phyloP scores from a whole-genome alignment of 495 filamentous ascomycete genomes.

The Xanthoparmelia taractica region DNA sequence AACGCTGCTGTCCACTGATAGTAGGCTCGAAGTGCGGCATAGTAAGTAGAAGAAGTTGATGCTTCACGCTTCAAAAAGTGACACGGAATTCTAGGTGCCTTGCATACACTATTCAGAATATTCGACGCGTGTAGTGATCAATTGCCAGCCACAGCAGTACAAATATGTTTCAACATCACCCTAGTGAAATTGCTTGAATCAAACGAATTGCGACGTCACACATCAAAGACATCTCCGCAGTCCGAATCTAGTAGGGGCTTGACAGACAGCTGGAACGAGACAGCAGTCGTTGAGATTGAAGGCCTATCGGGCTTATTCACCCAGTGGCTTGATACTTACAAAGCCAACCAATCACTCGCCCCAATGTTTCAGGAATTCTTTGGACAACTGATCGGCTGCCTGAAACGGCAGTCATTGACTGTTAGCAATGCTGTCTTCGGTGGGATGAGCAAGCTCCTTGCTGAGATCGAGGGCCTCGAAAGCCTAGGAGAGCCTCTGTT shows the following conservation, averaged over 20 bases:
- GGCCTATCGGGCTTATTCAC: slow-evolving; percentile 61
- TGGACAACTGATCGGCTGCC: slow-evolving; percentile 51
- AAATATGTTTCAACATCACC: slow-evolving; percentile 69
- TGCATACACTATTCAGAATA: slow-evolving; percentile 85
- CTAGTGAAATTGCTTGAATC: slow-evolving; percentile 64
- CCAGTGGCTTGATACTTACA: slow-evolving; percentile 56
- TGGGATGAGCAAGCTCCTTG: slow-evolving; percentile 58
- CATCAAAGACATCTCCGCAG: not conserved
- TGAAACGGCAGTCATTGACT: slow-evolving; percentile 54
- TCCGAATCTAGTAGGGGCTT: not conserved
- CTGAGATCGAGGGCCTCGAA: slow-evolving; percentile 40
- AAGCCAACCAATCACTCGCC: slow-evolving; percentile 49
- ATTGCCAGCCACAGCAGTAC: slow-evolving; percentile 72
- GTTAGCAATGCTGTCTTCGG: slow-evolving; percentile 67
- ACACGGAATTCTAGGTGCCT: slow-evolving; percentile 43
- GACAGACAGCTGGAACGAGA: slow-evolving; percentile 62
- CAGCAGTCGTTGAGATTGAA: slow-evolving; percentile 62
- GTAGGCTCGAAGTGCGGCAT: slow-evolving; percentile 78
- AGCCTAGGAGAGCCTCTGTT: slow-evolving; percentile 51
- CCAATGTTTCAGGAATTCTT: slow-evolving; percentile 64
- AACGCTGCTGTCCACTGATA: slow-evolving; percentile 66
- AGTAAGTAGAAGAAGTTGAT: slow-evolving; percentile 40
- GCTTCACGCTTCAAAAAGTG: slow-evolving; percentile 1
- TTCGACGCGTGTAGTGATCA: slow-evolving; percentile 85
- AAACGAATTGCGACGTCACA: slow-evolving; percentile 24